Evolutionary conservation across 192 early-diverging fungal genomes (phyloP).

Genomic region (Ramicandelaber brevisporus): DNA sequence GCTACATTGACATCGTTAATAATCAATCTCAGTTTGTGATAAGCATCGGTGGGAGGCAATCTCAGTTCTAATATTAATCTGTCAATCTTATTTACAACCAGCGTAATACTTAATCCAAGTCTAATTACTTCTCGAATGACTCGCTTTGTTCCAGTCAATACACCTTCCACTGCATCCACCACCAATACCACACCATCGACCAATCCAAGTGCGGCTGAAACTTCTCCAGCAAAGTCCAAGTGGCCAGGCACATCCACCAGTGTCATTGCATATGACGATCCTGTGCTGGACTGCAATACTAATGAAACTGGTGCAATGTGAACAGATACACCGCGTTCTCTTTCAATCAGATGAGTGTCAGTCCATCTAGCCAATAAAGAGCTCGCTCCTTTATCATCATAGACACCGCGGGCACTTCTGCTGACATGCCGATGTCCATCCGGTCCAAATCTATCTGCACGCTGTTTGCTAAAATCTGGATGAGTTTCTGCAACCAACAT

Average conservation of each 20-base stretch:
- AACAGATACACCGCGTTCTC: slow-evolving; percentile 68
- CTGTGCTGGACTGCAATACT: slow-evolving; percentile 63
- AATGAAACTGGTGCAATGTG: slow-evolving; percentile 87
- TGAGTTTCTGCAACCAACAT: slow-evolving; percentile 81
- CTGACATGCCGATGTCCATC: too few relatives aligned
- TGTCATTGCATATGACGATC: slow-evolving; percentile 75
- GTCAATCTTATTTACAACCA: slow-evolving; percentile 97
- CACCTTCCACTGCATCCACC: slow-evolving; percentile 91
- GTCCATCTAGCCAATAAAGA: slow-evolving; percentile 69
- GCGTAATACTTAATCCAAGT: slow-evolving; percentile 49
- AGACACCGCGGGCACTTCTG: too few relatives aligned
- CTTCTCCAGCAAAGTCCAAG: slow-evolving; percentile 85
- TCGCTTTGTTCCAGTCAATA: slow-evolving; percentile 83
- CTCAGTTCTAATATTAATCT: slow-evolving; percentile 91
- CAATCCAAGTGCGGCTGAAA: slow-evolving; percentile 57
- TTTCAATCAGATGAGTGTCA: slow-evolving; percentile 76
- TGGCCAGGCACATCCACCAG: slow-evolving; percentile 90
- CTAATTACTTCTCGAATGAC: slow-evolving; percentile 56
- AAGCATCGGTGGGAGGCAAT: slow-evolving; percentile 86
- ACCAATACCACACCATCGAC: slow-evolving; percentile 77
- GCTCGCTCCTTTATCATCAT: too few relatives aligned
- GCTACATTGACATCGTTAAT: slow-evolving; percentile 86
- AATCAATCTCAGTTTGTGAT: slow-evolving; percentile 84
- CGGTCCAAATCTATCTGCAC: slow-evolving; percentile 11
- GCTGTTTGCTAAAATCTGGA: slow-evolving; percentile 15